Evolutionary conservation across 2,329 filamentous ascomycete species (phyloP), one percentile per base, ranked within the genome.

Genomic region (Coniochaeta hoffmannii): DNA sequence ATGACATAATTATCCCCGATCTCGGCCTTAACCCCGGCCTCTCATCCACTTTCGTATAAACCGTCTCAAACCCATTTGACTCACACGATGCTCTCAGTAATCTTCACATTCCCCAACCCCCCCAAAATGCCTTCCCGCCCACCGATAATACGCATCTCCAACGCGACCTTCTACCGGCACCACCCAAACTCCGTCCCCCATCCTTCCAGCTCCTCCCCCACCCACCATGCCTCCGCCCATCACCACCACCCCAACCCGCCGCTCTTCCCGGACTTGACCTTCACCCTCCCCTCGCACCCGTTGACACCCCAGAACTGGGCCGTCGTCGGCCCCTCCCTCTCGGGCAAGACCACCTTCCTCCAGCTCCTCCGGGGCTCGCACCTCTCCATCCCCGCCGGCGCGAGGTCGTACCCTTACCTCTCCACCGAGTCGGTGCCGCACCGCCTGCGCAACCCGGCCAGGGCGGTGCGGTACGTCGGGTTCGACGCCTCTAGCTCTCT

Each of bases 391-490:
- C 93, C 93, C 4, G 87, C 91, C 0, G 80, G 76, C 4, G 87
- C 89, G 1, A 81, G 92, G 49, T 83, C 85, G 7, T 97, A 86
- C 66, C 94, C 94, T 0, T 89, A 88, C 66, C 79, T 97, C 2
- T 80, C 86, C 14, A 82, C 80, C 2, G 78, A 82, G 50, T 76
- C 79, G 6, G 78, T 90, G 7, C 73, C 80, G 2, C 62, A 73
- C 22, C 73, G 76, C 2, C 69, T 89, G 50, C 78, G 81, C 46
- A 80, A 76, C 53, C 83, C 88, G 0, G 76, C 76, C 12, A 78
- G 78, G 60, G 90, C 90, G 0, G 87, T 99, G 56, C 86, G 87
- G 62, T 93, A 96, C 75, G 91, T 97, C 10, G 93, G 94, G 0
- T 97, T 97, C 65, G 89, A 90, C 65, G n/a, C n/a, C n/a, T 85